Conservation (phyloP, 2,329 filamentous ascomycete genomes). For the Orbilia oligospora region DNA sequence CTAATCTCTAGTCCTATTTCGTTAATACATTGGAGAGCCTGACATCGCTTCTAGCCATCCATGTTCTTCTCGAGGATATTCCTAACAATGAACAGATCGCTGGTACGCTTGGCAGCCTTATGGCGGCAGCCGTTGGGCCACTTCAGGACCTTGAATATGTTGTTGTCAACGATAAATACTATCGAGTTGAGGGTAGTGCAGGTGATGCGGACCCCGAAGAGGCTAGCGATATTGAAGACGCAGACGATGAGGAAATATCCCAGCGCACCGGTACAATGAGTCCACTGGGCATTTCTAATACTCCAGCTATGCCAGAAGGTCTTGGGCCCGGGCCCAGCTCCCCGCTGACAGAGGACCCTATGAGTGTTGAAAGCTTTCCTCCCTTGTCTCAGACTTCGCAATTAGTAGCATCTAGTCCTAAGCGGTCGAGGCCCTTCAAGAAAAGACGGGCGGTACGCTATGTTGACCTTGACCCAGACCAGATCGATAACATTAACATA, state of each 20-base stretch:
- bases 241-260: conserved; percentile 9
- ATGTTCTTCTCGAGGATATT: conserved; percentile 56
- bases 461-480: conserved; percentile 59
- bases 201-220: conserved; percentile 58
- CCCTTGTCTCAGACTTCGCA: conserved; percentile 54
- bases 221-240: conserved; percentile 53
- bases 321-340: conserved; percentile 53
- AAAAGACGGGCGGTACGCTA: conserved; percentile 58
- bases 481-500: conserved; percentile 61
- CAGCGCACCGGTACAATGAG: conserved; percentile 38
- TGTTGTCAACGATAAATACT: conserved; percentile 60
- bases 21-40: conserved; percentile 58
- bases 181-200: conserved; percentile 56
- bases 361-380: conserved; percentile 51
- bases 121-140: conserved; percentile 58
- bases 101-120: conserved; percentile 56
- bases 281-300: conserved; percentile 33
- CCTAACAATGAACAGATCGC: conserved; percentile 60
- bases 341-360: conserved; percentile 51
- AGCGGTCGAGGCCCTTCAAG: conserved; percentile 48
- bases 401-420: conserved; percentile 9
- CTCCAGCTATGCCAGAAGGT: conserved; percentile 51
- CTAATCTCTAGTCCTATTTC: conserved; percentile 49
- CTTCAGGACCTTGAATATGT: conserved; percentile 60
- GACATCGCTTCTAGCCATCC: conserved; percentile 58